Base-by-base conservation (phyloP, 805 yeast species). In the Maudiozyma serrabonitensis region DNA sequence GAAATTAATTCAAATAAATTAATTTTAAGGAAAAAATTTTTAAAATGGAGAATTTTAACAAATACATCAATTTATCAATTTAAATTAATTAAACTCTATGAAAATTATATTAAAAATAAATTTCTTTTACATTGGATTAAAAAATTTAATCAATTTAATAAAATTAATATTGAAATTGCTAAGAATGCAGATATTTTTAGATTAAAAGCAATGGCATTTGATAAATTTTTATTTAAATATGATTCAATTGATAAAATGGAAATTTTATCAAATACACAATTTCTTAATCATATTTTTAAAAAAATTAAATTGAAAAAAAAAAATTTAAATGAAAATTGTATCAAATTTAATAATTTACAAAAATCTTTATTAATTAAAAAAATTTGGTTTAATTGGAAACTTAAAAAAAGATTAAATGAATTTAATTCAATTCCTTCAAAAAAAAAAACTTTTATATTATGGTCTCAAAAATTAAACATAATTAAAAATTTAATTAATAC, bases 211-310 rank as follows among this genome's bases (percentile, higher is more conserved):
- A 45, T 43, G 15, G 52, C 45, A 9, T 55, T 57, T 25, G 62
- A 60, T 46, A 54, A 42, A 28, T 52, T 59, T 54, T 28, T 55
- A 35, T 51, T 45, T 7, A 52, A 50, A 18, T 48, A 46, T 31
- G 57, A 59, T 39, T 47, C 56, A 4, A 50, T 45, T 13, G 49
- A 52, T 13, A 51, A 56, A 4, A 57, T 54, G 52, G 49, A 49
- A n/a, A 47, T 49, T 8, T 45, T 62, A 0, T 64, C 66, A 4
- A 59, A 61, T 47, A 57, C 52, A 26, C 59, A 54, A 37, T 56
- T 62, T n/a, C 43, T 56, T 15, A 55, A 60, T 34, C 52, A 54
- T 26, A 32, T 48, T 28, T 54, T 59, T 26, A 47, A 42, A 34
- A 52, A 43, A 21, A 38, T 62, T 12, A 53, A 48, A 19, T 21